Base-by-base conservation (phyloP, 1,139 yeast genomes). In the Diutina sp. region DNA sequence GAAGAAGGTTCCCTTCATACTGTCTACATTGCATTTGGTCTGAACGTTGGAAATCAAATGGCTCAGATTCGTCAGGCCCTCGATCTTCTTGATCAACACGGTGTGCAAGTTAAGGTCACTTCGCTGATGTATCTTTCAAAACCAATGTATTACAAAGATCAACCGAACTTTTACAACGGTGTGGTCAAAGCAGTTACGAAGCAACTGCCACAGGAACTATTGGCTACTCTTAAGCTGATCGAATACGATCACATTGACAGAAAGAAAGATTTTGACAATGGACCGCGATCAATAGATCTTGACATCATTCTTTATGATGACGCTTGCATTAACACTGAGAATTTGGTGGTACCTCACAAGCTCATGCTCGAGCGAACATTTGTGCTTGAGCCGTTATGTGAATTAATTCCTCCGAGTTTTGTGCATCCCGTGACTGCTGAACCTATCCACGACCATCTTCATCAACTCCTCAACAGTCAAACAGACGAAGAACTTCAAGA, bases 111-210 rank as follows among this genome's bases (percentile, higher is more conserved):
- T 0, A 60, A 74, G 4, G 73, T 80, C 2, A 82, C 95, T 0
- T 90, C 98, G 0, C 82, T 95, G 1, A 71, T 93, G 59, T 93
- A 89, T 68, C 83, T 87, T 59, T 88, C 97, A 28, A 89, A 85
- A 61, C 98, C 99, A 53, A 93, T 93, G 98, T 95, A 90, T 67
- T 83, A 78, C 61, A 71, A 78, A 54, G 89, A 90, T 59, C 99
- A 93, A 70, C 78, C 83, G 2, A 85, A 84, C 64, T 95, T 93
- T 67, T 74, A 85, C 63, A 95, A 93, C 67, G 98, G 97, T 1
- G 95, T 85, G 1, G 66, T 89, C 25, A 82, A 85, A 62, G 55
- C 63, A 5, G 69, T 73, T 51, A 78, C 87, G 0, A 67, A 67
- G 6, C 69, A 84, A 54, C 61, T 77, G 0, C 98, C 99, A 0